A percentile compares a stretch with the other conserved stretches of the same genome.
These are phyloP conservation scores for Claviceps digitariae DNA, from an alignment of 2,329 filamentous ascomycete genomes.

Conservation along the genomic window DNA sequence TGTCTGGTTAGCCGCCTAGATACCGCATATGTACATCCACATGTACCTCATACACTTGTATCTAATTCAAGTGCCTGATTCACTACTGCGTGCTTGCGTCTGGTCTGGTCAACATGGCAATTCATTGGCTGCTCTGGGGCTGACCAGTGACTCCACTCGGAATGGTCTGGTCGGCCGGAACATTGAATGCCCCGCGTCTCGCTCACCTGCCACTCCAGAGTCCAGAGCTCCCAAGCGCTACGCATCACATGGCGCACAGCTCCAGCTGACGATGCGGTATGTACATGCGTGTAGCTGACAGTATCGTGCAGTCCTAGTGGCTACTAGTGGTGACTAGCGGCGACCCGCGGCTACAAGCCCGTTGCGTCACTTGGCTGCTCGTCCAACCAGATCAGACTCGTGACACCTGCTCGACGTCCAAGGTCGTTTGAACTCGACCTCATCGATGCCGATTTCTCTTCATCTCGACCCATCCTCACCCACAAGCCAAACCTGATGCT, in stretches of 20 bases:
- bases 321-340: not conserved
- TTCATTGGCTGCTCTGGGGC: too few relatives aligned
- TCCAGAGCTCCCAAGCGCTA: not conserved
- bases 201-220: too few relatives aligned
- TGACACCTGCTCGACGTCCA: not conserved
- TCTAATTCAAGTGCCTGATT: not conserved
- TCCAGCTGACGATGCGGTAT: too few relatives aligned
- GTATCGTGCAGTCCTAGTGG: not conserved
- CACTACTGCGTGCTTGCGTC: too few relatives aligned
- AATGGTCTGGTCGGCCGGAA: too few relatives aligned
- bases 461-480: not conserved
- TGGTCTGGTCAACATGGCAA: too few relatives aligned
- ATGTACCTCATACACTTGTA: not conserved
- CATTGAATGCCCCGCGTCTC: too few relatives aligned
- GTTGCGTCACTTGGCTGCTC: not conserved
- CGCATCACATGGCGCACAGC: too few relatives aligned
- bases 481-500: not conserved
- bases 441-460: not conserved
- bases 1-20: too few relatives aligned
- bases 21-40: too few relatives aligned
- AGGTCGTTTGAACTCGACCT: not conserved
- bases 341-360: not conserved
- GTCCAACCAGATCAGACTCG: not conserved
- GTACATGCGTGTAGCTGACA: not conserved
- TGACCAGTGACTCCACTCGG: not conserved